These are phyloP conservation scores for Ligustrum vulgare DNA, from an alignment of 257 asterid species.

Conservation along the genomic window DNA sequence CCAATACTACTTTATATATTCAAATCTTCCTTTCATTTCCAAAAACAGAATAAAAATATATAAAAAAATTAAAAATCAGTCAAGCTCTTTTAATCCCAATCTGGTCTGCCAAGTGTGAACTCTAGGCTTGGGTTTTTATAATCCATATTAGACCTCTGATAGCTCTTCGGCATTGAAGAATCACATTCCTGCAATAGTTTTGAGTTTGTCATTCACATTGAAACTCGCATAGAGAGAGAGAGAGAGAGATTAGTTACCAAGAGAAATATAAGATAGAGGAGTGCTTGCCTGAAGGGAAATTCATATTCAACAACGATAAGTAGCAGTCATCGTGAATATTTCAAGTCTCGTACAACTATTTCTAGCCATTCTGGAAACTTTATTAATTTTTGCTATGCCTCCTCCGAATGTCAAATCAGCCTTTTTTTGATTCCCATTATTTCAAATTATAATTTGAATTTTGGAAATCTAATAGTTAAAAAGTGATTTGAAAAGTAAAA, in stretches of 20 bases:
- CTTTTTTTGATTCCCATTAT: no score
- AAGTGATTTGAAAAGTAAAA: no score
- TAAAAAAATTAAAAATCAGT: background rate
- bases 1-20: conserved; percentile 10
- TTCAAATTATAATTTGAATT: no score
- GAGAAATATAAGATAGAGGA: background rate
- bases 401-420: no score
- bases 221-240: background rate
- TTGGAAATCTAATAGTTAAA: no score
- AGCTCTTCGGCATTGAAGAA: conserved; percentile 32
- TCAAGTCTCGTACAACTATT: background rate
- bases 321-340: no score
- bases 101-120: conserved; percentile 38
- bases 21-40: conserved; percentile 4
- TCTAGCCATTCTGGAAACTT: background rate
- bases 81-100: conserved; percentile 37
- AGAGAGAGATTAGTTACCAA: background rate
- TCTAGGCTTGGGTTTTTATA: conserved; percentile 43
- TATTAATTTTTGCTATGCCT: background rate
- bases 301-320: background rate
- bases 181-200: conserved; percentile 47
- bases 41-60: conserved; percentile 1
- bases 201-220: background rate
- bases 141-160: conserved; percentile 24
- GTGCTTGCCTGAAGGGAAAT: background rate